These are phyloP conservation scores for Fennellomyces sp. DNA, from an alignment of 371 early-diverging fungal genomes.

Conservation along the genomic window DNA sequence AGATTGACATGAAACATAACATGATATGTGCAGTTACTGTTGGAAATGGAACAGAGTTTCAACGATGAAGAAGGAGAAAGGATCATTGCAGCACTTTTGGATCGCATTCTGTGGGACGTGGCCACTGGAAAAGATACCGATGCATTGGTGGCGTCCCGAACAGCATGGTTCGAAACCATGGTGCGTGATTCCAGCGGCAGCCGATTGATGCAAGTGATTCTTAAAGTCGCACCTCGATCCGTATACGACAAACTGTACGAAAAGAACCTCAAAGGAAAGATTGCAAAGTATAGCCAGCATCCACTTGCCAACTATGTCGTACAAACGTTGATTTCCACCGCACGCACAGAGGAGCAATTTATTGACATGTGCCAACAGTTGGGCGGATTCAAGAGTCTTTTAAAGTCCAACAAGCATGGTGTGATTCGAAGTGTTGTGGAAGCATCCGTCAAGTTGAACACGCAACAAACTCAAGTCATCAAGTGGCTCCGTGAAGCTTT, in stretches of 20 bases:
- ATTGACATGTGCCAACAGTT: slow-evolving; percentile 64
- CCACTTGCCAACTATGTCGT: slow-evolving; percentile 85
- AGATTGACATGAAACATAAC: not conserved
- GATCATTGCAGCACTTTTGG: slow-evolving; percentile 59
- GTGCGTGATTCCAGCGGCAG: slow-evolving; percentile 68
- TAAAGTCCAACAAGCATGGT: slow-evolving; percentile 62
- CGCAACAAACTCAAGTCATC: slow-evolving; percentile 62
- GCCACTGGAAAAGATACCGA: slow-evolving; percentile 46
- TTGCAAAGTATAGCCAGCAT: slow-evolving; percentile 68
- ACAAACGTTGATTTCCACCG: slow-evolving; percentile 70
- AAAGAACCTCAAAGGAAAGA: slow-evolving; percentile 62
- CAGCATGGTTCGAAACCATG: slow-evolving; percentile 62
- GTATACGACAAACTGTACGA: slow-evolving; percentile 71
- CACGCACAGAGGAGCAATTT: slow-evolving; percentile 61
- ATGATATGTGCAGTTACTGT: slow-evolving; percentile 31
- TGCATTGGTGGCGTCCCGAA: slow-evolving; percentile 35
- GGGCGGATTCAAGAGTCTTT: slow-evolving; percentile 55
- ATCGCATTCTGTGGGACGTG: slow-evolving; percentile 67
- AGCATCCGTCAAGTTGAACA: slow-evolving; percentile 61
- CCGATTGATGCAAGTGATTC: slow-evolving; percentile 67
- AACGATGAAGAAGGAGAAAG: slow-evolving; percentile 47
- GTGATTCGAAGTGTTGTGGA: slow-evolving; percentile 69
- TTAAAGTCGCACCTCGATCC: slow-evolving; percentile 57
- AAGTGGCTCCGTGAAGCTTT: slow-evolving; percentile 60
- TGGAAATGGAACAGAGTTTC: slow-evolving; percentile 38